Percentiles rank a stretch among this genome's conserved stretches.
phyloP scores from a whole-genome alignment of 768 basidiomycete genomes.

The Psilocybe subaeruginosa region DNA sequence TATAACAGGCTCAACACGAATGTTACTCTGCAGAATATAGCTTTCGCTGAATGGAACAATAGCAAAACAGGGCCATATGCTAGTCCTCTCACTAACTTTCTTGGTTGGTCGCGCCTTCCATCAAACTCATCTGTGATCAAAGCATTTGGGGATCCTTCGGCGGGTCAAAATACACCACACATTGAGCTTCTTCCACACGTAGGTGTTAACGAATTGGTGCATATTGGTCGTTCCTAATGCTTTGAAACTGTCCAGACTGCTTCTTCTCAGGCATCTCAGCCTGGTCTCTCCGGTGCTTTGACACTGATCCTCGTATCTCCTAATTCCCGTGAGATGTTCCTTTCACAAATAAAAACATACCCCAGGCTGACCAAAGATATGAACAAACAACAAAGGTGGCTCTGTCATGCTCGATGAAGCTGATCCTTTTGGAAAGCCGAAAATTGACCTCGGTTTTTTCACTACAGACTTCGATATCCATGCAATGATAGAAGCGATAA shows the following conservation, averaged over 20 bases:
- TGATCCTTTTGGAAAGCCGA: background rate
- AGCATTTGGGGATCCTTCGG: background rate
- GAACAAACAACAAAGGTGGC: background rate
- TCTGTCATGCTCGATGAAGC: background rate
- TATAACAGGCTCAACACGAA: constrained; percentile 23
- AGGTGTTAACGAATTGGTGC: background rate
- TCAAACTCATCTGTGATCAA: background rate
- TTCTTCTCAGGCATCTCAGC: background rate
- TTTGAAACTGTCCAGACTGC: background rate
- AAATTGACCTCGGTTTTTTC: constrained; percentile 1
- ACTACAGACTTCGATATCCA: background rate
- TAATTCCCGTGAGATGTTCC: background rate
- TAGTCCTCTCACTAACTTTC: background rate
- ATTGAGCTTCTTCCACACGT: background rate
- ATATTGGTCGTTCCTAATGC: no score
- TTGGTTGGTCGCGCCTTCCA: background rate
- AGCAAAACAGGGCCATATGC: constrained; percentile 4
- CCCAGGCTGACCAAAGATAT: background rate
- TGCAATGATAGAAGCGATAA: background rate
- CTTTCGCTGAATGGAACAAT: constrained; percentile 24
- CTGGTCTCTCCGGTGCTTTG: background rate
- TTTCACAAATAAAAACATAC: background rate
- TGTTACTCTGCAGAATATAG: constrained; percentile 22
- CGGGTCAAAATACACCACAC: constrained; percentile 1
- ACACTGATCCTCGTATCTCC: background rate